Conservation (phyloP, 1,139 yeast species). For the Yamadazyma diospyri region DNA sequence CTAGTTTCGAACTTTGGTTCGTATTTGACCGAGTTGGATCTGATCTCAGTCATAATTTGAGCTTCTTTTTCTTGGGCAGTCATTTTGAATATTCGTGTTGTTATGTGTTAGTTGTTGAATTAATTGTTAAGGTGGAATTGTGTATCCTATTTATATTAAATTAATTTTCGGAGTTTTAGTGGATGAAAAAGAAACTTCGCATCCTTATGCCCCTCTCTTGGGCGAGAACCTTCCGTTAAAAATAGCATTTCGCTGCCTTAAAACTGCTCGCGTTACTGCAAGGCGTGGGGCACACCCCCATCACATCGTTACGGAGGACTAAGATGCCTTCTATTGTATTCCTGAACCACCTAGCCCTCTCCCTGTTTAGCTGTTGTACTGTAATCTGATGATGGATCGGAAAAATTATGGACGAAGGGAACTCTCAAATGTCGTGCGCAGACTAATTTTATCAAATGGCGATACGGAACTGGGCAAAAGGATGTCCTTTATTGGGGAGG, state of each 20-base stretch:
- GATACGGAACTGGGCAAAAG: too few relatives aligned
- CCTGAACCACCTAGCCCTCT: too few relatives aligned
- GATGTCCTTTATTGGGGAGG: too few relatives aligned
- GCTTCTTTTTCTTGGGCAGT: slow-evolving; percentile 48
- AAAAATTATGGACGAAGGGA: slow-evolving; percentile 3
- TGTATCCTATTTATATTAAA: slow-evolving; percentile 1
- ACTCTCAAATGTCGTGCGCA: neutral
- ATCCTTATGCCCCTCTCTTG: slow-evolving; percentile 2
- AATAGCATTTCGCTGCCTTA: too few relatives aligned
- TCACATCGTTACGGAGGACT: too few relatives aligned
- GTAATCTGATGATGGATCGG: too few relatives aligned
- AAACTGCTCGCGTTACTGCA: too few relatives aligned
- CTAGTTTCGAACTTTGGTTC: slow-evolving; percentile 44
- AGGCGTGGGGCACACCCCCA: too few relatives aligned
- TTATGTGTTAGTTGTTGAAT: neutral
- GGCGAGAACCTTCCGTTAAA: too few relatives aligned
- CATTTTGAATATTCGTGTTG: slow-evolving; percentile 12
- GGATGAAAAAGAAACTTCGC: neutral
- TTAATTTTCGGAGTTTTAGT: slow-evolving; percentile 1
- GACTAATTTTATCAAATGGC: too few relatives aligned
- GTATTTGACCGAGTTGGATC: slow-evolving; percentile 31
- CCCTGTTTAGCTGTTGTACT: too few relatives aligned
- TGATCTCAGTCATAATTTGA: slow-evolving; percentile 45
- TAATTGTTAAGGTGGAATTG: neutral
- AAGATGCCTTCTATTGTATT: too few relatives aligned